phyloP scores from a whole-genome alignment of 352 stramenopile genomes.

The Phytophthora pini region DNA sequence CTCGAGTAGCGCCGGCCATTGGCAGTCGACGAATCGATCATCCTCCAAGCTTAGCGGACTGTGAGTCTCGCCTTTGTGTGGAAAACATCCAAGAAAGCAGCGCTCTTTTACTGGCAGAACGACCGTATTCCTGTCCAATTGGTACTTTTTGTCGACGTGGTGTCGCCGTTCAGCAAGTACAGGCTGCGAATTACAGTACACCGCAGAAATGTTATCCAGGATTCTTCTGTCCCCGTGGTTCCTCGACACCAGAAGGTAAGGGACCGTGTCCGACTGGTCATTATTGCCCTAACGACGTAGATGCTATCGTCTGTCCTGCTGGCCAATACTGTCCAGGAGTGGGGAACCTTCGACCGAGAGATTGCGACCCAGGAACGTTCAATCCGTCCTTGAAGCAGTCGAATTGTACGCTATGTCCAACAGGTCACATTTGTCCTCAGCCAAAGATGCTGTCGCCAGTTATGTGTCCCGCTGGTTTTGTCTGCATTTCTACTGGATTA shows the following conservation, averaged over 20 bases:
- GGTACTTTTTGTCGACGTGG: constrained; percentile 94
- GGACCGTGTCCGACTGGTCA: constrained; percentile 96
- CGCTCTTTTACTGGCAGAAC: constrained; percentile 74
- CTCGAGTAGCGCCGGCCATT: constrained; percentile 54
- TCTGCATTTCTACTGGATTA: constrained; percentile 94
- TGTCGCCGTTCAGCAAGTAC: constrained; percentile 63
- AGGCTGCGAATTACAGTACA: constrained; percentile 91
- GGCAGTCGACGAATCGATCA: constrained; percentile 70
- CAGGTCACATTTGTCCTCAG: constrained; percentile 94
- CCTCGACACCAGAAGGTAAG: constrained; percentile 90
- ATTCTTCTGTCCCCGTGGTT: constrained; percentile 97
- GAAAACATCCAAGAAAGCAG: constrained; percentile 28
- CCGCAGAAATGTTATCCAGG: constrained; percentile 96
- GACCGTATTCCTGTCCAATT: constrained; percentile 95
- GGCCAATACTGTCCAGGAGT: constrained; percentile 96
- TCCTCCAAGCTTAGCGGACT: constrained; percentile 56
- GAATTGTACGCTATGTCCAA: constrained; percentile 95
- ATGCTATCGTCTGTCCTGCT: constrained; percentile 92
- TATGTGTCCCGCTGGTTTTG: constrained; percentile 94
- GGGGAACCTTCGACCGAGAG: constrained; percentile 90
- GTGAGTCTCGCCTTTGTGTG: constrained; percentile 58
- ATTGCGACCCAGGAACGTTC: constrained; percentile 96
- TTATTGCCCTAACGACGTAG: constrained; percentile 93
- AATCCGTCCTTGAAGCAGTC: constrained; percentile 83
- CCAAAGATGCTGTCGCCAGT: constrained; percentile 75